Conservation (phyloP, 2,329 filamentous ascomycete genomes). For the Diaporthe batatas region DNA sequence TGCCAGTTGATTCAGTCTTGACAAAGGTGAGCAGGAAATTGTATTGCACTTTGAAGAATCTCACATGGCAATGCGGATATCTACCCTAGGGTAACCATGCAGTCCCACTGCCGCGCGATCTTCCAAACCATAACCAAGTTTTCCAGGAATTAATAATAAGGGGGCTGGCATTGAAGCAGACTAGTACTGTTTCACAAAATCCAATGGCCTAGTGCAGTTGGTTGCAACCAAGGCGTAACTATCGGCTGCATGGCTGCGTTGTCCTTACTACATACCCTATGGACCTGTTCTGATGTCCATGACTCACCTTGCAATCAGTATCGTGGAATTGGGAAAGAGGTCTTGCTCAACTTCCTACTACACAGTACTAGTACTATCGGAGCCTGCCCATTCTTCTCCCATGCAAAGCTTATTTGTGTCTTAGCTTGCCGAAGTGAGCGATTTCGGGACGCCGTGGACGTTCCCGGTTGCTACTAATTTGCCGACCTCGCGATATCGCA, state of each 20-base stretch:
- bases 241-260: slow-evolving; percentile 5
- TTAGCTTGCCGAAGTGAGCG: slow-evolving; percentile 16
- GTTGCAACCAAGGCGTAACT: not conserved
- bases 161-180: not conserved
- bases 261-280: not conserved
- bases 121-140: not conserved
- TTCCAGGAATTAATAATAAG: not conserved
- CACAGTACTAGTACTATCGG: too few species aligned
- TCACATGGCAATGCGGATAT: too few species aligned
- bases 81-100: too few species aligned
- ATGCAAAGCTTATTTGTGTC: not conserved
- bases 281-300: not conserved
- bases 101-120: not conserved
- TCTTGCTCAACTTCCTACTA: too few species aligned
- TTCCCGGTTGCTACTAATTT: not conserved
- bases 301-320: not conserved
- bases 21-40: not conserved
- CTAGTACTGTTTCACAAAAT: not conserved
- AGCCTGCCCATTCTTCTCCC: not conserved
- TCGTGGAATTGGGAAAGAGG: not conserved
- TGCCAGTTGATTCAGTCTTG: not conserved
- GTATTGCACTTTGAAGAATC: not conserved
- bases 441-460: slow-evolving; percentile 6
- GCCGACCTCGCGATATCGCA: slow-evolving; percentile 22
- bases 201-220: not conserved